phyloP scores from a whole-genome alignment of 805 yeast species.

The Candida peoriensis region DNA sequence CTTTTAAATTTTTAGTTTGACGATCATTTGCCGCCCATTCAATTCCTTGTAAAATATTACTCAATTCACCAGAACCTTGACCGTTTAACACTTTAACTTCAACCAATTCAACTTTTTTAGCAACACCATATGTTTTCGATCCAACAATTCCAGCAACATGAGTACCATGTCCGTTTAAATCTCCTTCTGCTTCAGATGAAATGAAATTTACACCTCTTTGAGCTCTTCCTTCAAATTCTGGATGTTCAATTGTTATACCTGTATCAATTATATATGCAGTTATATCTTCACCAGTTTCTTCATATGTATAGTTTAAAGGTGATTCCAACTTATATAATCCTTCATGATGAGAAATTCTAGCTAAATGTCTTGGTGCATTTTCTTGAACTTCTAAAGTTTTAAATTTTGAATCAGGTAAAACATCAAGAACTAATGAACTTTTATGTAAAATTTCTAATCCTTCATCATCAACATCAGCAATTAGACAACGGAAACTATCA shows the following conservation, averaged over 20 bases:
- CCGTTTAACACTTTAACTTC: conserved; percentile 67
- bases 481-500: conserved; percentile 4
- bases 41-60: conserved; percentile 57
- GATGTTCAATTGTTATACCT: conserved; percentile 58
- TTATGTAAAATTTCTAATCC: conserved; percentile 3
- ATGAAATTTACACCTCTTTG: conserved; percentile 51
- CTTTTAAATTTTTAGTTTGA: conserved; percentile 29
- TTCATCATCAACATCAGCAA: conserved; percentile 6
- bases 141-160: conserved; percentile 91
- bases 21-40: conserved; percentile 63
- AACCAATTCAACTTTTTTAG: conserved; percentile 59
- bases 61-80: conserved; percentile 62
- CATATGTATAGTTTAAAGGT: conserved; percentile 36
- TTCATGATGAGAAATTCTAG: conserved; percentile 44
- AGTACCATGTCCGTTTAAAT: conserved; percentile 83
- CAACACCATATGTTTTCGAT: conserved; percentile 75
- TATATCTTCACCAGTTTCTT: conserved; percentile 52
- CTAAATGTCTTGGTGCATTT: conserved; percentile 62
- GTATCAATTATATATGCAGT: conserved; percentile 79
- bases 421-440: conserved; percentile 3
- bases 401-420: conserved; percentile 38
- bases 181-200: conserved; percentile 66
- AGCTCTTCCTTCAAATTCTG: conserved; percentile 61
- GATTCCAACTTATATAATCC: conserved; percentile 18
- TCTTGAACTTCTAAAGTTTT: conserved; percentile 45